Evolutionary conservation across 2,329 filamentous ascomycete genomes (phyloP).

Genomic region (Fusarium tricinctum): DNA sequence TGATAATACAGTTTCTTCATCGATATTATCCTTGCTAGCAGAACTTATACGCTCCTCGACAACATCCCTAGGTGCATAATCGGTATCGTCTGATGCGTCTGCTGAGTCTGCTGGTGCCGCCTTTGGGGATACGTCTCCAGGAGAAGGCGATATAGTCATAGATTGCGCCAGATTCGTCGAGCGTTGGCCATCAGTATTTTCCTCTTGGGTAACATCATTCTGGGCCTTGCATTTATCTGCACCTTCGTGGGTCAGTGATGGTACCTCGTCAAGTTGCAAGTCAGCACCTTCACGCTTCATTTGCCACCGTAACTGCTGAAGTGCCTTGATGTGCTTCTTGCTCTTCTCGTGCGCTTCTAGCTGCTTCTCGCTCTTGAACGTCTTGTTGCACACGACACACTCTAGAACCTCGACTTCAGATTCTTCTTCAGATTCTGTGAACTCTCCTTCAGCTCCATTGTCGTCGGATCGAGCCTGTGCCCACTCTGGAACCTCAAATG

Average conservation of each 20-base stretch:
- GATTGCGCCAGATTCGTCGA: neutral
- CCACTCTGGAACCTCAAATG: conserved; percentile 80
- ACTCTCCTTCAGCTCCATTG: conserved; percentile 67
- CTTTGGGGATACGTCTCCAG: conserved; percentile 3
- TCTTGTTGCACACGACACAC: conserved; percentile 83
- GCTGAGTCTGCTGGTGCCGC: conserved; percentile 20
- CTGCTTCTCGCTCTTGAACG: conserved; percentile 92
- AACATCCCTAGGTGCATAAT: conserved; percentile 63
- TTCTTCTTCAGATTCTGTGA: conserved; percentile 71
- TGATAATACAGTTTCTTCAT: conserved; percentile 31
- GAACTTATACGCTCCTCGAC: conserved; percentile 59
- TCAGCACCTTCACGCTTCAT: conserved; percentile 85
- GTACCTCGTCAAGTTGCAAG: conserved; percentile 61
- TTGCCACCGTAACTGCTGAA: conserved; percentile 82
- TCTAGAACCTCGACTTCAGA: conserved; percentile 73
- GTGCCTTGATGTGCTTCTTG: conserved; percentile 93
- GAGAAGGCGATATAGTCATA: neutral
- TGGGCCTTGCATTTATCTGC: neutral
- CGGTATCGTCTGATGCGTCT: conserved; percentile 52
- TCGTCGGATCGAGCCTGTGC: conserved; percentile 70
- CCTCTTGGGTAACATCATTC: neutral
- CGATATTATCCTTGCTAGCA: neutral
- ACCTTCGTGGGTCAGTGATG: conserved; percentile 6
- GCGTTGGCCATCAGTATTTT: neutral
- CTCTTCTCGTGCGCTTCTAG: conserved; percentile 93